Conservation (phyloP, 2,329 filamentous ascomycete genomes). For the Metarhizium robertsii region DNA sequence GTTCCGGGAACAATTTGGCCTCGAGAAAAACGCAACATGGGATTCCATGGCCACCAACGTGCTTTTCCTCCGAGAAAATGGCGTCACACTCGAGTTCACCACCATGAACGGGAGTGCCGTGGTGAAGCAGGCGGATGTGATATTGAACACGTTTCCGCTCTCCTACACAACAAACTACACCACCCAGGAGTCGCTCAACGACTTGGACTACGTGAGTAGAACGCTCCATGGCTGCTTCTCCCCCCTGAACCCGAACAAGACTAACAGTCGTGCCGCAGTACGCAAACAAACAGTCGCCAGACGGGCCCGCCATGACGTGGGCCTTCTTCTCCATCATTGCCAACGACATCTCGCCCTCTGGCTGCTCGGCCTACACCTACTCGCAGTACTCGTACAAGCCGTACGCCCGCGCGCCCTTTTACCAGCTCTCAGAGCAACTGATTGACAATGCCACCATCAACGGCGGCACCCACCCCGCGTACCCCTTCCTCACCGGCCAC, state of each 20-base stretch:
- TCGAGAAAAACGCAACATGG: constrained; percentile 39
- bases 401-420: constrained; percentile 58
- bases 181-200: constrained; percentile 10
- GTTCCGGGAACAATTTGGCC: constrained; percentile 46
- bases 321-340: constrained; percentile 60
- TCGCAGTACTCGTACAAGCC: constrained; percentile 52
- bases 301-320: constrained; percentile 67
- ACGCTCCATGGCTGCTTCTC: constrained; percentile 26
- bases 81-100: constrained; percentile 54
- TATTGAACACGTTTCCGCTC: constrained; percentile 55
- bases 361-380: constrained; percentile 61
- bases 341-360: constrained; percentile 54
- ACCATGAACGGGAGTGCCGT: constrained; percentile 56
- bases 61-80: constrained; percentile 11
- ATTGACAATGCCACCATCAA: constrained; percentile 55
- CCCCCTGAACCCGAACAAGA: constrained; percentile 23
- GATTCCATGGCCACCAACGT: constrained; percentile 12
- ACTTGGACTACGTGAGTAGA: constrained; percentile 14
- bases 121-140: constrained; percentile 63
- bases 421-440: constrained; percentile 61
- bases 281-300: constrained; percentile 27
- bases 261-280: constrained; percentile 37
- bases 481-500: constrained; percentile 62
- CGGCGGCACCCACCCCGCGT: constrained; percentile 40
- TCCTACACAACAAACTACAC: constrained; percentile 40